Percentiles rank a stretch among this genome's conserved stretches.
These are phyloP conservation scores for Phaeotremella fagi DNA, from an alignment of 768 basidiomycete species.

Conservation along the genomic window DNA sequence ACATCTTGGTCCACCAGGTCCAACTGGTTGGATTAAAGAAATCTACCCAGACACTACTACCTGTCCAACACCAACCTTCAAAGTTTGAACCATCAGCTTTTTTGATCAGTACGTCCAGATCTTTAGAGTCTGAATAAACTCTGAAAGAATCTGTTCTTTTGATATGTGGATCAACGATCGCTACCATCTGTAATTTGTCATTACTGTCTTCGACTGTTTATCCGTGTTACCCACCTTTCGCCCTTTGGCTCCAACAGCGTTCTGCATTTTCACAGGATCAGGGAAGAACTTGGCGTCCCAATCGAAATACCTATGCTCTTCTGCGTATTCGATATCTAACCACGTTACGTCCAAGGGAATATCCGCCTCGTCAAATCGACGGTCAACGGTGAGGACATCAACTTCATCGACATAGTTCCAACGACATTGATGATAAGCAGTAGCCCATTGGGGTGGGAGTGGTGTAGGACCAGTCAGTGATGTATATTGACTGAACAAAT, in stretches of 20 bases:
- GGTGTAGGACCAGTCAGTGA: constrained; percentile 76
- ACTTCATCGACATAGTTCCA: constrained; percentile 95
- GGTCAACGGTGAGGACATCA: constrained; percentile 78
- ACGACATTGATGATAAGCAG: constrained; percentile 94
- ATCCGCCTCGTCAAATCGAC: constrained; percentile 84
- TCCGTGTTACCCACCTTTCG: constrained; percentile 62
- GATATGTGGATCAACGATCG: constrained; percentile 93
- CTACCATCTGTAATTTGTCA: constrained; percentile 71
- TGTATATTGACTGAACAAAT: constrained; percentile 81
- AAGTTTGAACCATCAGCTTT: constrained; percentile 67
- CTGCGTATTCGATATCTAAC: constrained; percentile 94
- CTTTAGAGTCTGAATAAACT: constrained; percentile 76
- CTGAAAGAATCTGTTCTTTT: constrained; percentile 77
- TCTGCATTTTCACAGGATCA: constrained; percentile 87
- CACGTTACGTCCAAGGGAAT: constrained; percentile 95
- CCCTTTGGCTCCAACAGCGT: constrained; percentile 74
- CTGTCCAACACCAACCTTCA: constrained; percentile 99
- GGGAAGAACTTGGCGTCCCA: constrained; percentile 93
- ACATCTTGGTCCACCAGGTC: constrained; percentile 85
- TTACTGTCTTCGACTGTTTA: not conserved
- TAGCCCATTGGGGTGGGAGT: constrained; percentile 83
- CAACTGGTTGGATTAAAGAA: constrained; percentile 88
- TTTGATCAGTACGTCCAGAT: constrained; percentile 77
- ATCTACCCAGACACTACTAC: constrained; percentile 93
- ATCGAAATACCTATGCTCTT: constrained; percentile 93